These are phyloP conservation scores for Aspergillus costaricaensis DNA, from an alignment of 2,329 filamentous ascomycete genomes.

Conservation along the genomic window DNA sequence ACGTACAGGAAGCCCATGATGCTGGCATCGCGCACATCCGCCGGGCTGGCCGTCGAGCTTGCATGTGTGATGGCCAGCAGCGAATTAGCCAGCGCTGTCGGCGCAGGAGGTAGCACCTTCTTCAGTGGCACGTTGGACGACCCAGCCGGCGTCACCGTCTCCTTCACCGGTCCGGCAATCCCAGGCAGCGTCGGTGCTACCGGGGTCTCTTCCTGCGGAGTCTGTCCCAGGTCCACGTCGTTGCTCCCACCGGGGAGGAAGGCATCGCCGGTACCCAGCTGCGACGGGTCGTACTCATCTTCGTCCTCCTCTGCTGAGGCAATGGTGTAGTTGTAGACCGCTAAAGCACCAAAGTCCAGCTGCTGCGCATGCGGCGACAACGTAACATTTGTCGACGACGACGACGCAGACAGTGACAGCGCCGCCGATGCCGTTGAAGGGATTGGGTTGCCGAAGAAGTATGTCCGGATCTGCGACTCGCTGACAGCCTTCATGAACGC, in stretches of 20 bases:
- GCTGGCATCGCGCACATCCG: slow-evolving; percentile 74
- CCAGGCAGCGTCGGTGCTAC: slow-evolving; percentile 27
- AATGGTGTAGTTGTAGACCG: slow-evolving; percentile 70
- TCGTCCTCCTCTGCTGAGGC: slow-evolving; percentile 56
- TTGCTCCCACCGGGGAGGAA: slow-evolving; percentile 38
- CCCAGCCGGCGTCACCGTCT: slow-evolving; percentile 17
- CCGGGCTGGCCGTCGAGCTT: slow-evolving; percentile 65
- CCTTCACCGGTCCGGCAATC: slow-evolving; percentile 22
- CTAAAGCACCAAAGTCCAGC: slow-evolving; percentile 72
- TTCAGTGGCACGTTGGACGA: slow-evolving; percentile 50
- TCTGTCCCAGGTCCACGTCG: slow-evolving; percentile 25
- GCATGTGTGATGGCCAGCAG: slow-evolving; percentile 84
- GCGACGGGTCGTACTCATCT: slow-evolving; percentile 46
- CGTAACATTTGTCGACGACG: slow-evolving; percentile 60
- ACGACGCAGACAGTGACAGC: slow-evolving; percentile 37
- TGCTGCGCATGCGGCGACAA: slow-evolving; percentile 86
- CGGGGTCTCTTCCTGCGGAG: slow-evolving; percentile 21
- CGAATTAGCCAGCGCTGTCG: slow-evolving; percentile 69
- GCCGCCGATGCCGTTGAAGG: slow-evolving; percentile 41
- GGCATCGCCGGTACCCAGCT: slow-evolving; percentile 34
- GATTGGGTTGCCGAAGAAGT: slow-evolving; percentile 80
- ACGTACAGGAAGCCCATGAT: slow-evolving; percentile 94
- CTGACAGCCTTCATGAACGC: slow-evolving; percentile 71
- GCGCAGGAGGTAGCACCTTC: slow-evolving; percentile 64
- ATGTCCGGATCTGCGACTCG: slow-evolving; percentile 80